Evolutionary conservation across 306 rosid genomes (phyloP), one percentile per base, ranked within the genome.

Genomic region (Dalbergia oliveri): DNA sequence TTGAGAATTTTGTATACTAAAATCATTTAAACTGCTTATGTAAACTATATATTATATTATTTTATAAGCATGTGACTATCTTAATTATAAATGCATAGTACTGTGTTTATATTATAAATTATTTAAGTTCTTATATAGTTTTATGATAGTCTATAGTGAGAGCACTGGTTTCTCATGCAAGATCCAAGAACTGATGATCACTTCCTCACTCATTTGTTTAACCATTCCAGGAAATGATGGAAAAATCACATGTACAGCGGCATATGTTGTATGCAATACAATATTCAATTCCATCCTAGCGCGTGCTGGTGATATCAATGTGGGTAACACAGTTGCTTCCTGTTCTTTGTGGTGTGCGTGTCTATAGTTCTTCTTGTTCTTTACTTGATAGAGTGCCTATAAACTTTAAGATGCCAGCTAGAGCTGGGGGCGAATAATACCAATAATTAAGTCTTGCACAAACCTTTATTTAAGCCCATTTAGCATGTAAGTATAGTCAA

Each of bases 201-300:
- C 54, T 68, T 18, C 47, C 67, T 75, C 50, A 21, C 15, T 39
- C 21, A 43, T 44, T 53, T 80, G 75, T 56, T 72, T 50, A 57
- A 66, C 72, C 73, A 49, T 79, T 84, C 82, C 92, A 96, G 99
- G 98, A 43, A 90, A 97, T 51, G 97, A 87, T 87, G 98, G 98
- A 71, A 91, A 91, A 57, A 79, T 91, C 13, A 81, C 97, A 50
- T 96, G 98, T 79, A 63, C 85, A 77, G 91, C 99, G 68, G 84
- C 99, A 16, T 96, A 90, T 81, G 81, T 85, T 80, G 91, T 91
- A 72, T 96, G 99, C 78, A 91, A 89, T 76, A 72, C 86, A 67
- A 88, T 96, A 62, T 96, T 96, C 88, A 89, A 68, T 74, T 88
- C 97, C 89, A 93, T 96, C 87, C 35, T 91, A 78, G 67, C 87